Evolutionary conservation across 2,329 filamentous ascomycete genomes (phyloP), one percentile per base, ranked within the genome.

Genomic region (Pseudogymnoascus sp.): DNA sequence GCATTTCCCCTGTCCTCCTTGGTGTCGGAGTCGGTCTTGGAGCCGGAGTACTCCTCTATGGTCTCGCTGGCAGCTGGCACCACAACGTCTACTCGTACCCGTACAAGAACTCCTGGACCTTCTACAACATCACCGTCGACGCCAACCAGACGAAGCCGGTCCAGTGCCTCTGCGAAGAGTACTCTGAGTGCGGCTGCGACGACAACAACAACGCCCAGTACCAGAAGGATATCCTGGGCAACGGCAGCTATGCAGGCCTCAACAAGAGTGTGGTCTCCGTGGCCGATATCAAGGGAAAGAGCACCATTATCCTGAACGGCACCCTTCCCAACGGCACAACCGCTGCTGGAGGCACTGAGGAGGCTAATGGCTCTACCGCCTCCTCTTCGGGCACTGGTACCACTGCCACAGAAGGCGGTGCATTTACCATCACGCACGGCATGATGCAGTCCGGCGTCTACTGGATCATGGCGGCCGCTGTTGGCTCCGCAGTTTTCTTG

Each of bases 231-330:
- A 71, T 92, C 8, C 78, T 92, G 47, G 88, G 87, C 62, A 82
- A 88, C 71, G 86, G 85, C 40, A 84, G 79, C 66, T 86, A 86
- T 67, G 71, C 72, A 2, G 75, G 72, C 2, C 76, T 89, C 61
- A 87, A 91, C 76, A 79, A 84, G 69, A 79, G 78, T 0, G 68
- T 91, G 1, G 80, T 90, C 63, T 81, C 78, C 11, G 81, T 92
- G 1, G 83, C 81, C 2, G 75, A 79, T 62, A 80, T 88, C 65
- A 86, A 90, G 63, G 84, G 84, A 60, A 87, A 81, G 1, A 75
- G 75, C 66, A 87, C 83, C 1, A 81, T 94, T 38, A 77, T 90
- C 31, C 76, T 93, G 72, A 91, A 92, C 72, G 90, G 90, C n/a
- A 89, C 87, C 0, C 76, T 93, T 3, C 83, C 86, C 31, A 88